These are phyloP conservation scores for Trichomonas tenax DNA, from an alignment of 208 protist species.

Conservation along the genomic window DNA sequence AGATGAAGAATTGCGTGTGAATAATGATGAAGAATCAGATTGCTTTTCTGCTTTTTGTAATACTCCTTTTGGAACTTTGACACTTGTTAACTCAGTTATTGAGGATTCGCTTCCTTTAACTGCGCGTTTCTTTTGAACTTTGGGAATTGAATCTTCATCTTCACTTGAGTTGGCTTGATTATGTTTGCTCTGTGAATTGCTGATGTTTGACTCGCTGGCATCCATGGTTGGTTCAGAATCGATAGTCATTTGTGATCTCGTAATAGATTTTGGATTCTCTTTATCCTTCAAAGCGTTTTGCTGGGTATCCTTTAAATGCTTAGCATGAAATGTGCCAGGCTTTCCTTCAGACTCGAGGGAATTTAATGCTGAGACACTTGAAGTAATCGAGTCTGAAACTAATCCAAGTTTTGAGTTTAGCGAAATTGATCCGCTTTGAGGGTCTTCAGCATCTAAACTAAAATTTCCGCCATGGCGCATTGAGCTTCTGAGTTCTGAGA, in stretches of 20 bases:
- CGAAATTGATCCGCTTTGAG: not conserved
- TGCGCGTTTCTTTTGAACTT: not conserved
- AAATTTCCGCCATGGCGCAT: not conserved
- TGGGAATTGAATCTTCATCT: not conserved
- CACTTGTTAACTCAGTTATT: not conserved
- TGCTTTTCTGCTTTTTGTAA: too few species aligned
- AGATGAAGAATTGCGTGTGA: not conserved
- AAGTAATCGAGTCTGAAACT: not conserved
- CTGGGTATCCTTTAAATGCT: not conserved
- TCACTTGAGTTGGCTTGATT: not conserved
- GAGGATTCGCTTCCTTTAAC: not conserved
- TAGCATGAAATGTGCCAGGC: too few species aligned
- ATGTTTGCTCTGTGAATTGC: not conserved
- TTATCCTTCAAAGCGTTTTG: not conserved
- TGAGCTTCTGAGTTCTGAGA: not conserved
- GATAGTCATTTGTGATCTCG: not conserved
- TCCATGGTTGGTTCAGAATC: not conserved
- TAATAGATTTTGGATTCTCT: not conserved
- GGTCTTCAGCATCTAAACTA: not conserved
- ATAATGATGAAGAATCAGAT: too few species aligned
- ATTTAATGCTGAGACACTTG: not conserved
- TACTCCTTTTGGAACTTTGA: not conserved
- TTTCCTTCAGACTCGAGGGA: not conserved
- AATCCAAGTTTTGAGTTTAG: not conserved
- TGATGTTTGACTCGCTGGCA: not conserved